Evolutionary conservation across 495 filamentous ascomycete genomes (phyloP).

Genomic region (Margaritispora aquatica): DNA sequence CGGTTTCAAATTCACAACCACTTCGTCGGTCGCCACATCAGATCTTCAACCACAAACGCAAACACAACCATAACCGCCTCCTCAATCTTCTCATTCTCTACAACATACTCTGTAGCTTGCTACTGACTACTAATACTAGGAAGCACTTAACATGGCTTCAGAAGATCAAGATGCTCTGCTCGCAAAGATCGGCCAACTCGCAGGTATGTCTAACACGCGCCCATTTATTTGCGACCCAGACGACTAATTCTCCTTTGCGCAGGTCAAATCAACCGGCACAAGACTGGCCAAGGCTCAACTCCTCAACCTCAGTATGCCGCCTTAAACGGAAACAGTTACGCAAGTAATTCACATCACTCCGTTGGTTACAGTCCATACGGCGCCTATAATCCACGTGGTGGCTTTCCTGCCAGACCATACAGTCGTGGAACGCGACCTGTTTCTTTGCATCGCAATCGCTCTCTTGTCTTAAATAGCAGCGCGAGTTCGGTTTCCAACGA

Average conservation of each 20-base stretch:
- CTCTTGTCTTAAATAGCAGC: slow-evolving; percentile 60
- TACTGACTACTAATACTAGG: slow-evolving; percentile 11
- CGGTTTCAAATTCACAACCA: not conserved
- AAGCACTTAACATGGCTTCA: slow-evolving; percentile 18
- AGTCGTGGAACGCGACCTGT: slow-evolving; percentile 33
- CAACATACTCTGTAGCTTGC: not conserved
- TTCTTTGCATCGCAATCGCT: slow-evolving; percentile 59
- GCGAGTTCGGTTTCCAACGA: slow-evolving; percentile 24
- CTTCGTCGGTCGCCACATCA: not conserved
- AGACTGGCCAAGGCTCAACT: slow-evolving; percentile 30
- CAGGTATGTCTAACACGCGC: slow-evolving; percentile 45
- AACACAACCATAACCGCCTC: slow-evolving; percentile 4
- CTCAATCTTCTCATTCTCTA: not conserved
- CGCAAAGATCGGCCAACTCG: slow-evolving; percentile 67
- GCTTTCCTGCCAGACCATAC: slow-evolving; percentile 35
- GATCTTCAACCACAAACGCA: not conserved
- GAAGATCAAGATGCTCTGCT: slow-evolving; percentile 58
- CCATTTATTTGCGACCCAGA: slow-evolving; percentile 1
- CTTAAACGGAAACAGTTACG: slow-evolving; percentile 13
- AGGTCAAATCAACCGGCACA: slow-evolving; percentile 84
- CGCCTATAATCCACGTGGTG: slow-evolving; percentile 22
- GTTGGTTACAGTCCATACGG: slow-evolving; percentile 24
- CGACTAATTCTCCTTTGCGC: slow-evolving; percentile 10
- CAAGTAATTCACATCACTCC: slow-evolving; percentile 5
- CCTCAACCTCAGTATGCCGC: slow-evolving; percentile 6